Evolutionary conservation across 176 grass and related monocot species (phyloP).

Genomic region (Cenchrus fungigraminus): DNA sequence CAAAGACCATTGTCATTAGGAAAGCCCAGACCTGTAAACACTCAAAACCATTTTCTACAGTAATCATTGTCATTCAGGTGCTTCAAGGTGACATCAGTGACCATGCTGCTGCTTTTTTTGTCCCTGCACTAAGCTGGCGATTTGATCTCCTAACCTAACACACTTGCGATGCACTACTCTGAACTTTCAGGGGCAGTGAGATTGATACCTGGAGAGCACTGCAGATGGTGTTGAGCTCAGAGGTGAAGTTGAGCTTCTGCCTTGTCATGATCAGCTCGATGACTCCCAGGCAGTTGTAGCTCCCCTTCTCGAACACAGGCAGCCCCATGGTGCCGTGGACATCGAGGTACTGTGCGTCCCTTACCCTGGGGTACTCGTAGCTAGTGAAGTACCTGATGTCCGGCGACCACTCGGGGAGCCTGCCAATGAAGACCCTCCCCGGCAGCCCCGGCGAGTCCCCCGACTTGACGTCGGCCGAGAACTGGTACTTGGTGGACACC

Average conservation of each 20-base stretch:
- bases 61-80: background rate
- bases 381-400: constrained; percentile 79
- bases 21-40: background rate
- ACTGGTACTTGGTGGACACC: constrained; percentile 63
- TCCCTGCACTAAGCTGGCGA: background rate
- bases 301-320: constrained; percentile 76
- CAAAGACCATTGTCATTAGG: constrained; percentile 40
- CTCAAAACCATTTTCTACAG: background rate
- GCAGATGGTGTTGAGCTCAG: constrained; percentile 82
- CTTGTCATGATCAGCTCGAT: constrained; percentile 87
- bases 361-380: constrained; percentile 73
- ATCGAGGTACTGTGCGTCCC: constrained; percentile 57
- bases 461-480: constrained; percentile 66
- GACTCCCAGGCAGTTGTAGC: constrained; percentile 75
- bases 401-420: constrained; percentile 92
- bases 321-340: constrained; percentile 84
- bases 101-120: background rate
- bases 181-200: constrained; percentile 44
- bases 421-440: constrained; percentile 80
- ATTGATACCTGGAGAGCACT: constrained; percentile 79
- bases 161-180: background rate
- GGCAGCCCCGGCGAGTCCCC: constrained; percentile 63
- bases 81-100: constrained; percentile 8
- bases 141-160: constrained; percentile 20
- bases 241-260: constrained; percentile 82